Evolutionary conservation across 176 grass and related monocot species (phyloP), one percentile per base, ranked within the genome.

Genomic region (Aegilops umbellulata): DNA sequence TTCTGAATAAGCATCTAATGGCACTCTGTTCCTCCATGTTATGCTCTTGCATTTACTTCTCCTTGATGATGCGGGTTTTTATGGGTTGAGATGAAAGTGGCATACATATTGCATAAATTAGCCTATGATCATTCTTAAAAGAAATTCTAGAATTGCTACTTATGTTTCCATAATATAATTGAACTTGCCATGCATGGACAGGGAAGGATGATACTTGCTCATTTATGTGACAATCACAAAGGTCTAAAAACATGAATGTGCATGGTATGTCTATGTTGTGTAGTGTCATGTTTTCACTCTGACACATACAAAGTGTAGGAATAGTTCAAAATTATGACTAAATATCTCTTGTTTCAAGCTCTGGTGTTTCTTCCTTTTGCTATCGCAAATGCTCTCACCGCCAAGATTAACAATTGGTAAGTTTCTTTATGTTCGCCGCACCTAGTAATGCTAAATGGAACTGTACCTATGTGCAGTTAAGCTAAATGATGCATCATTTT

Each of bases 211-310:
- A 94, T 95, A 89, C 88, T 94, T 69, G 93, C 96, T 76, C 96
- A 95, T 84, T 88, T 98, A 67, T 98, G 96, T 60, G 92, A 94
- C 3, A 92, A 98, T 44, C 96, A 93, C 63, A 98, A 88, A 86
- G 92, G 96, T 83, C 88, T 98, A 73, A 98, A 98, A 95, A 94
- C 92, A 82, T 92, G 92, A 82, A 98, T 95, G 93, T 95, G 94
- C 86, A 95, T 94, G 93, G 96, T 98, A 91, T 72, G 62, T 29
- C 60, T 96, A 24, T 98, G 92, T 78, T 92, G 86, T 31, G 7
- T 32, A 36, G 15, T 38, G 2, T 51, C 24, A 19, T 64, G 27
- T 41, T 11, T 44, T 60, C 22, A 67, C 16, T 60, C 44, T 78
- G n/a, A n/a, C 51, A 39, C 38, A 65, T 17, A 63, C 79, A n/a